Percentiles rank a stretch among this genome's conserved stretches.
Evolutionary conservation across 106 monocot genomes (phyloP).

Genomic region (Gastrodia elata): DNA sequence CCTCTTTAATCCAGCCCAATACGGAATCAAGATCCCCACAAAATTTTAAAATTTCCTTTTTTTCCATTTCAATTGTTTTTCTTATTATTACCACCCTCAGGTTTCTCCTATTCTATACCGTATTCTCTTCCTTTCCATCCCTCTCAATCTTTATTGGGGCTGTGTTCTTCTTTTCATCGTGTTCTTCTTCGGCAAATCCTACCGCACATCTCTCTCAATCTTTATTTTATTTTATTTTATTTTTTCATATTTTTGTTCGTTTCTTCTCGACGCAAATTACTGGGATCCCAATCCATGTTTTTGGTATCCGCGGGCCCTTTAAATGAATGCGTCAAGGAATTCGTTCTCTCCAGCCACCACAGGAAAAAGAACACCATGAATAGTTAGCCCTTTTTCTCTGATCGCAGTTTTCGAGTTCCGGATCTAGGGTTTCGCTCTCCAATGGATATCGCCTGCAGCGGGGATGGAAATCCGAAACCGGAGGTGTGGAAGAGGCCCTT

Average conservation of each 20-base stretch:
- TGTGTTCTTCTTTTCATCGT: conserved; percentile 11
- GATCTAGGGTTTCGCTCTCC: conserved; percentile 8
- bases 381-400: background rate
- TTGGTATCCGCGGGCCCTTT: background rate
- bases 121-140: background rate
- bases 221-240: background rate
- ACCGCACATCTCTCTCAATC: conserved; percentile 24
- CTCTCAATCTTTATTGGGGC: conserved; percentile 3
- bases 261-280: conserved; percentile 9
- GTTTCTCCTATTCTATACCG: background rate
- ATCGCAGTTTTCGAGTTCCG: background rate
- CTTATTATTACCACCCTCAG: conserved; percentile 1
- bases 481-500: conserved; percentile 26
- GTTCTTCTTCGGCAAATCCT: conserved; percentile 19
- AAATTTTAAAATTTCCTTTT: conserved; percentile 6
- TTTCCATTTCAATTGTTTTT: background rate
- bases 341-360: background rate
- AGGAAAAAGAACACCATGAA: conserved; percentile 6
- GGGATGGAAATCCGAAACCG: conserved; percentile 19
- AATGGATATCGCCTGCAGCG: conserved; percentile 19
- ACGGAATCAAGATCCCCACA: background rate
- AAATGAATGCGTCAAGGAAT: conserved; percentile 11
- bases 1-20: conserved; percentile 9
- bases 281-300: background rate
- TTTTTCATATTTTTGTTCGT: conserved; percentile 5